Percentiles rank a stretch among this genome's conserved stretches.
Evolutionary conservation across 805 yeast species (phyloP).

Genomic region (Metschnikowia proteae): DNA sequence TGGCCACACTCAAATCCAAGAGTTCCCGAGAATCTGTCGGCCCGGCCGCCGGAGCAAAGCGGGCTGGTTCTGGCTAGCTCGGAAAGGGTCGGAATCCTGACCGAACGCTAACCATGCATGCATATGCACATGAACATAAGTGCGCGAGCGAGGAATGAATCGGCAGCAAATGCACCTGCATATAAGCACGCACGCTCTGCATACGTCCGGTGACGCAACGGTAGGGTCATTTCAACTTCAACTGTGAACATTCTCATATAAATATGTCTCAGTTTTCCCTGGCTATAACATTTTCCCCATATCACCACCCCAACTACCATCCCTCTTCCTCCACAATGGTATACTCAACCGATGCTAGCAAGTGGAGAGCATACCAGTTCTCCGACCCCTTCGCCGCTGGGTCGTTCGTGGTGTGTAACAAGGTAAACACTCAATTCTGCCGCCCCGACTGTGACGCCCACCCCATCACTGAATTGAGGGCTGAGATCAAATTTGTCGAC

Average conservation of each 20-base stretch:
- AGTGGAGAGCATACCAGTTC: constrained; percentile 63
- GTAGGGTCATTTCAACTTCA: constrained; percentile 5
- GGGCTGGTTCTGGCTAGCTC: neutral
- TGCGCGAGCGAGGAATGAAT: neutral
- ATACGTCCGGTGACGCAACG: constrained; percentile 10
- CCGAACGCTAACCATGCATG: neutral
- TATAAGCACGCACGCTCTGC: neutral
- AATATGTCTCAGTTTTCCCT: constrained; percentile 5
- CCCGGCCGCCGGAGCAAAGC: too few relatives aligned
- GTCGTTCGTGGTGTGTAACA: constrained; percentile 51
- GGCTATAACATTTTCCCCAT: neutral
- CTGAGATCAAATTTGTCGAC: constrained; percentile 45
- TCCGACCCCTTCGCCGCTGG: constrained; percentile 64
- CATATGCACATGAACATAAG: neutral
- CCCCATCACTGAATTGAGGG: constrained; percentile 38
- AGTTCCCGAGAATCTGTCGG: too few relatives aligned
- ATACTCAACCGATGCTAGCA: constrained; percentile 43
- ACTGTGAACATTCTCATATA: constrained; percentile 10
- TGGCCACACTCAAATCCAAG: too few relatives aligned
- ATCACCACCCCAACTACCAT: neutral
- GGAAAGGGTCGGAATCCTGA: neutral
- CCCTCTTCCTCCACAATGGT: constrained; percentile 22
- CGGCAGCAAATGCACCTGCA: neutral
- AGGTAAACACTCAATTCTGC: constrained; percentile 44
- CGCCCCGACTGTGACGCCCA: constrained; percentile 66